Conservation (phyloP, 768 basidiomycete genomes). For the Psilocybe azurescens region DNA sequence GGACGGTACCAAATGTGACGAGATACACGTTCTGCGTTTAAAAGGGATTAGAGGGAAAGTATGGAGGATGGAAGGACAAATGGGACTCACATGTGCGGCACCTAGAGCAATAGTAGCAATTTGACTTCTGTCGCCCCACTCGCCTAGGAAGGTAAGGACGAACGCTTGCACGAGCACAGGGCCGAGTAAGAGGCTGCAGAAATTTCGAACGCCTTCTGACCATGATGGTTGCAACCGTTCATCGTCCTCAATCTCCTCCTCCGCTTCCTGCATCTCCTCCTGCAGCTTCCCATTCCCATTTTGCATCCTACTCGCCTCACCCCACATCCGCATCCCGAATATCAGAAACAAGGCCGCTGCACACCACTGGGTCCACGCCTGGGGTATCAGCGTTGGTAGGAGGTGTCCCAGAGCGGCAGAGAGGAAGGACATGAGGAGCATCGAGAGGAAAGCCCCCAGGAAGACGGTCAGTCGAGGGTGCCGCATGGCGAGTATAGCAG, state of each 20-base stretch:
- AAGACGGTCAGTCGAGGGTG: slow-evolving; percentile 89
- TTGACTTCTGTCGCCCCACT: slow-evolving; percentile 99
- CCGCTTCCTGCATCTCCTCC: slow-evolving; percentile 96
- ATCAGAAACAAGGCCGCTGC: slow-evolving; percentile 87
- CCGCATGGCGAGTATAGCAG: slow-evolving; percentile 85
- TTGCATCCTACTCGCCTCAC: slow-evolving; percentile 84
- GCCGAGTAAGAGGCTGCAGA: slow-evolving; percentile 81
- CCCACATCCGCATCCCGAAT: slow-evolving; percentile 89
- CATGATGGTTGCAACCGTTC: slow-evolving; percentile 51
- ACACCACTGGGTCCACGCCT: slow-evolving; percentile 66
- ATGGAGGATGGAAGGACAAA: no score
- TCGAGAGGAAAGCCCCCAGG: slow-evolving; percentile 85
- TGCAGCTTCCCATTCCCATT: slow-evolving; percentile 79
- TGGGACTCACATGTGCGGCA: slow-evolving; percentile 78
- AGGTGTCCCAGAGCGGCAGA: slow-evolving; percentile 93
- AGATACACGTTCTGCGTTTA: no score
- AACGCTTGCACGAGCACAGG: slow-evolving; percentile 97
- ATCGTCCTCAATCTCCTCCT: slow-evolving; percentile 91
- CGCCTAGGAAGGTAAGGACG: slow-evolving; percentile 94
- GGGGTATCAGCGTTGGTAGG: slow-evolving; percentile 83
- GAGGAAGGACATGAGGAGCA: slow-evolving; percentile 91
- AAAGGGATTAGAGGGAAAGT: no score
- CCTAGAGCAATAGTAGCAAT: slow-evolving; percentile 96
- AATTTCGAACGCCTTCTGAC: slow-evolving; percentile 38
- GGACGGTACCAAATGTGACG: no score